These are phyloP conservation scores for Trichophyton schoenleinii DNA, from an alignment of 2,329 filamentous ascomycete species.

Conservation along the genomic window DNA sequence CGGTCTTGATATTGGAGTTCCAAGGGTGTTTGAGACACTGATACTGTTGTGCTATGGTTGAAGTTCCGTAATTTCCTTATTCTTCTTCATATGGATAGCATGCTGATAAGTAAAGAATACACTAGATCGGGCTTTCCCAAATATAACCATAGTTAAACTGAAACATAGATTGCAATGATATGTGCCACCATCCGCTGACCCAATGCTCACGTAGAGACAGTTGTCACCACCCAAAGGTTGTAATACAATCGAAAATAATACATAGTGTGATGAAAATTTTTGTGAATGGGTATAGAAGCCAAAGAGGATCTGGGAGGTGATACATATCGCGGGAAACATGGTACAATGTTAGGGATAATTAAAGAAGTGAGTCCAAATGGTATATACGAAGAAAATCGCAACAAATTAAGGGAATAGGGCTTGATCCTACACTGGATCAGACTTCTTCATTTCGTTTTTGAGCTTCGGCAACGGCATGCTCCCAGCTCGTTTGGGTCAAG, in stretches of 20 bases:
- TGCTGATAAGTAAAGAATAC: not conserved
- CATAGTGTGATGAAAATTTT: not conserved
- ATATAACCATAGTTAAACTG: not conserved
- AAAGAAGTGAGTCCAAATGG: no score
- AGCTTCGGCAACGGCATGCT: slow-evolving; percentile 49
- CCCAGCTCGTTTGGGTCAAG: slow-evolving; percentile 44
- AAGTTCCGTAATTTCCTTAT: not conserved
- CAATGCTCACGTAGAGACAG: not conserved
- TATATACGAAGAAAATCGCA: no score
- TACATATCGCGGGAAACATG: not conserved
- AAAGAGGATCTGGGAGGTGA: not conserved
- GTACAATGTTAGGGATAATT: no score
- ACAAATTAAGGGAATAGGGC: not conserved
- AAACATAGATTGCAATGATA: not conserved
- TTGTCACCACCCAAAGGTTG: not conserved
- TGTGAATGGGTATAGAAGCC: not conserved
- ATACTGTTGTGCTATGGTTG: not conserved
- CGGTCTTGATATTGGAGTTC: not conserved
- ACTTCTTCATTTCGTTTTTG: slow-evolving; percentile 40
- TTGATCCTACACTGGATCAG: not conserved
- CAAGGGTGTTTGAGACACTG: not conserved
- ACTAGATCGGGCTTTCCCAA: not conserved
- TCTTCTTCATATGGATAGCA: not conserved
- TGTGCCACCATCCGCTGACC: not conserved
- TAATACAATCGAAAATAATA: not conserved